These are phyloP conservation scores for Melanopsichium pennsylvanicum DNA, from an alignment of 1,284 basidiomycete species.

Conservation along the genomic window DNA sequence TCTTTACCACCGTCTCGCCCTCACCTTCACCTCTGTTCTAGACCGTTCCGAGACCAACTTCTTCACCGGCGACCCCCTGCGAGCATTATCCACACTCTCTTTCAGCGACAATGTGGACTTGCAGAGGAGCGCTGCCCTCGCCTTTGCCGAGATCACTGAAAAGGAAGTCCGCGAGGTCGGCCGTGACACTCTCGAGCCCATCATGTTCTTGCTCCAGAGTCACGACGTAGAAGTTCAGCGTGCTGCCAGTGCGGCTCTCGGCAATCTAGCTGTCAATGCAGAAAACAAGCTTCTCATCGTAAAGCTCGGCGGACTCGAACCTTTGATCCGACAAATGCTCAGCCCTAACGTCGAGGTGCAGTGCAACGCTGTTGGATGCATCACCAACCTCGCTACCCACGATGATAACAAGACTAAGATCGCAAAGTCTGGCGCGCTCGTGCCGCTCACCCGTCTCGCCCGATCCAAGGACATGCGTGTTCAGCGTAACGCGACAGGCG, in stretches of 20 bases:
- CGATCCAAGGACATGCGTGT: slow-evolving; percentile 99
- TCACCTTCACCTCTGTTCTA: slow-evolving; percentile 3
- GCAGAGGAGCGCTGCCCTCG: slow-evolving; percentile 95
- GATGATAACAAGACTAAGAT: slow-evolving; percentile 99
- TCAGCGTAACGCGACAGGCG: slow-evolving; percentile 97
- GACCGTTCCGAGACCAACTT: slow-evolving; percentile 66
- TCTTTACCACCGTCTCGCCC: not conserved
- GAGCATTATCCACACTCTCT: slow-evolving; percentile 92
- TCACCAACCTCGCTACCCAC: slow-evolving; percentile 98
- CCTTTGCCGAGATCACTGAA: slow-evolving; percentile 99
- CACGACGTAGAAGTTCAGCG: slow-evolving; percentile 99
- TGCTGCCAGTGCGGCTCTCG: slow-evolving; percentile 96
- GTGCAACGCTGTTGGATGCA: slow-evolving; percentile 99
- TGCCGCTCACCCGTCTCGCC: slow-evolving; percentile 93
- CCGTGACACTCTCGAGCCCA: slow-evolving; percentile 96
- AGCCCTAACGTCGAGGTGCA: slow-evolving; percentile 99
- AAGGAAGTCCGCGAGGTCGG: slow-evolving; percentile 98
- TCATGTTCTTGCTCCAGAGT: slow-evolving; percentile 94
- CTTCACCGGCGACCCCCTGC: slow-evolving; percentile 75
- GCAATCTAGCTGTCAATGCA: slow-evolving; percentile 97
- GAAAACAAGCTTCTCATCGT: slow-evolving; percentile 99
- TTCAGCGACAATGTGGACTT: slow-evolving; percentile 99
- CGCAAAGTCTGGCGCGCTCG: slow-evolving; percentile 96
- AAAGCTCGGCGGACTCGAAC: slow-evolving; percentile 95
- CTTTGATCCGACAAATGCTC: slow-evolving; percentile 97